Evolutionary conservation across 2,329 filamentous ascomycete species (phyloP).

Genomic region (Magnaporthiopsis incrustans): DNA sequence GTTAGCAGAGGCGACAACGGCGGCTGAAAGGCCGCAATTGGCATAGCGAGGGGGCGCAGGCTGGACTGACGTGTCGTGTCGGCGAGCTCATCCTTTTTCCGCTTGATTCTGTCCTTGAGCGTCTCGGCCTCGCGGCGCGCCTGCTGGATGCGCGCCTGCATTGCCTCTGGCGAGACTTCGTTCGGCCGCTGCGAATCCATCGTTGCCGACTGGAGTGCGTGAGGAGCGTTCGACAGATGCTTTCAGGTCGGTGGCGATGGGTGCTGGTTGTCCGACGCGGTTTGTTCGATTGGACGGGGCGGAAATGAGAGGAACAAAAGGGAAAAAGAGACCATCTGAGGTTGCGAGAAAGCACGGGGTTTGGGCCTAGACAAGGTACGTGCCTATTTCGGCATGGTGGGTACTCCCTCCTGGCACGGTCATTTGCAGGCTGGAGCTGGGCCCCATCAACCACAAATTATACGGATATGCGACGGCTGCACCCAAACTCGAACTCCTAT

Average conservation of each 20-base stretch:
- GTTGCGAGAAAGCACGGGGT: conserved; percentile 3
- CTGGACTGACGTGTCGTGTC: conserved; percentile 86
- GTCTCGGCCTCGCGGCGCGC: conserved; percentile 96
- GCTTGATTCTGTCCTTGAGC: conserved; percentile 97
- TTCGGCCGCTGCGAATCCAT: conserved; percentile 52
- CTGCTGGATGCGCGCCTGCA: conserved; percentile 88
- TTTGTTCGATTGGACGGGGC: conserved; percentile 4
- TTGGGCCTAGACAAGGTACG: background rate
- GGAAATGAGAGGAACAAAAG: conserved; percentile 5
- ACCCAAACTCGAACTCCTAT: background rate
- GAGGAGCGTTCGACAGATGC: conserved; percentile 3
- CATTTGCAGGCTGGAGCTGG: background rate
- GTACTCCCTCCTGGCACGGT: background rate
- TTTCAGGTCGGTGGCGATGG: conserved; percentile 14
- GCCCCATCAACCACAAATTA: background rate
- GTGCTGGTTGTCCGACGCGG: conserved; percentile 3
- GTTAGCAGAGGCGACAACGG: conserved; percentile 13
- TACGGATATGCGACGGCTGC: background rate
- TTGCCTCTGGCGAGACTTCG: conserved; percentile 64
- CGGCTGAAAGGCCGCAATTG: conserved; percentile 1
- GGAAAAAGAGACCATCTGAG: conserved; percentile 6
- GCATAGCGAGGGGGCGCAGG: conserved; percentile 5
- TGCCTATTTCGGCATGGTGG: background rate
- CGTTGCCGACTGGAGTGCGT: conserved; percentile 17
- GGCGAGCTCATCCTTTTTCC: conserved; percentile 98